Evolutionary conservation across 768 basidiomycete genomes (phyloP), one percentile per base, ranked within the genome.

Genomic region (Asterophora parasitica): DNA sequence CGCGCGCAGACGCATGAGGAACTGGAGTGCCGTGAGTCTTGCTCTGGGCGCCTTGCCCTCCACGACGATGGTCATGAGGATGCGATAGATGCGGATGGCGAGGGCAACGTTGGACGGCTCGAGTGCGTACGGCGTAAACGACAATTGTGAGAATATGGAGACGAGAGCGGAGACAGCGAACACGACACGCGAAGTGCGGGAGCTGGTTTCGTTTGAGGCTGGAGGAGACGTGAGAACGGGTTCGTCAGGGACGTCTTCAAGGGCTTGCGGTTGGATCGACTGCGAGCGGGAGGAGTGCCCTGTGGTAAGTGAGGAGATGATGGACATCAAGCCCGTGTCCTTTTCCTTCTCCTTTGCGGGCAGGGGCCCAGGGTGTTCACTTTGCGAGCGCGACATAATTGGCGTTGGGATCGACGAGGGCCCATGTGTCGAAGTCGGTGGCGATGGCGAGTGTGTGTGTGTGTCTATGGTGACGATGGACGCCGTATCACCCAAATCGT

Each of bases 1-100:
- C 0, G 88, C 92, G 46, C 95, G 77, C 15, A 98, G 71, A 11
- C 91, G 82, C 72, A 93, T 82, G 53, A 96, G 62, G 72, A 95
- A 96, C 60, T 92, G 90, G 15, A 98, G 70, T 4, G 85, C 74
- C 10, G 81, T 71, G 13, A 98, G 61, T 17, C 90, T 73, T 0
- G 86, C 84, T 33, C 78, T 71, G 0, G 79, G 56, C 7, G 81
- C 80, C 51, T 69, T 73, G 2, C 76, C 74, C 16, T 69, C 61
- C 0, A 65, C 58, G 4, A 76, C 59, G 11, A 85, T 62, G 15
- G 69, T 63, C 11, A 88, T 57, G 37, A 89, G 65, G 37, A 70
- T 67, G 0, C 63, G 51, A 62, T 78, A 88, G 12, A 89, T 63
- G 1, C 66, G 67, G 6, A 81, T 62, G 3, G 84, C 79, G 42